Evolutionary conservation across 176 grass and related monocot genomes (phyloP).

Genomic region (Avena sativa): DNA sequence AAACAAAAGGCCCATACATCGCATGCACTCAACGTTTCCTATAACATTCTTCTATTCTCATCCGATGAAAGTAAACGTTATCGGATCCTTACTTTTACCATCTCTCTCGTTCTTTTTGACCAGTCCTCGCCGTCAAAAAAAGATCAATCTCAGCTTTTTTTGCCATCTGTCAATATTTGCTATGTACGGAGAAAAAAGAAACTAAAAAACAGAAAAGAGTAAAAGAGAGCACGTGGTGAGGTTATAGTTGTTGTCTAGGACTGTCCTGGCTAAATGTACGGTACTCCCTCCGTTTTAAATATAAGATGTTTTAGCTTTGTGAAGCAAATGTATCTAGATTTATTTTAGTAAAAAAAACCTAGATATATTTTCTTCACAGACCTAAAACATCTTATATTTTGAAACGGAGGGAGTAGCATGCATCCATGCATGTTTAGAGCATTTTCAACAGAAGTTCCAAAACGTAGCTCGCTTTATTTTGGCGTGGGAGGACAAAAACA

Average conservation of each 20-base stretch:
- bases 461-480: too few species aligned
- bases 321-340: too few species aligned
- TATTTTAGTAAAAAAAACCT: too few species aligned
- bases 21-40: constrained; percentile 26
- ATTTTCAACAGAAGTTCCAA: too few species aligned
- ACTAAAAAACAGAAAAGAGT: constrained; percentile 25
- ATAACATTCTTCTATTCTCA: constrained; percentile 42
- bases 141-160: constrained; percentile 34
- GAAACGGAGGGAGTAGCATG: too few species aligned
- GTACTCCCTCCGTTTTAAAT: too few species aligned
- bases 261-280: constrained; percentile 16
- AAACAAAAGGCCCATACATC: constrained; percentile 55
- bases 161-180: neutral
- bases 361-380: too few species aligned
- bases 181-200: constrained; percentile 32
- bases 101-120: constrained; percentile 46
- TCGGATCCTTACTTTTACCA: constrained; percentile 3
- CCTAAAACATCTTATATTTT: too few species aligned
- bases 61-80: constrained; percentile 35
- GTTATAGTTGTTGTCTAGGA: constrained; percentile 38
- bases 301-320: too few species aligned
- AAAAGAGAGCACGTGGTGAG: constrained; percentile 41
- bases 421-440: too few species aligned
- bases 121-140: constrained; percentile 37
- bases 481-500: too few species aligned